A percentile compares a stretch with the other conserved stretches of the same genome.
These are phyloP conservation scores for Dendrocalamus latiflorus DNA, from an alignment of 202 grass and related monocot genomes.

Conservation along the genomic window DNA sequence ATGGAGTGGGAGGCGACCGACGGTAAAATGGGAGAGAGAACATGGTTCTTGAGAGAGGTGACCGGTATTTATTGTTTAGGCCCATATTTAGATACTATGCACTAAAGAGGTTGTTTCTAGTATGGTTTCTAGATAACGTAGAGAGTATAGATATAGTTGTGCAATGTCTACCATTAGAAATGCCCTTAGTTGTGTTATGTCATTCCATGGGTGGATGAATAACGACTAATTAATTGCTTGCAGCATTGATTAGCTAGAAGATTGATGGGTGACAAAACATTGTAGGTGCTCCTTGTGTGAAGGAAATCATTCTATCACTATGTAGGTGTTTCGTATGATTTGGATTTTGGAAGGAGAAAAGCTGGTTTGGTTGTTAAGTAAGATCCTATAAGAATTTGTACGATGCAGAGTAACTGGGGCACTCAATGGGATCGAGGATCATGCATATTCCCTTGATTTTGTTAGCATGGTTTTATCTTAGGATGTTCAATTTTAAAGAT, in stretches of 20 bases:
- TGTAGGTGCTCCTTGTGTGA: not conserved
- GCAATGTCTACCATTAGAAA: too few relatives aligned
- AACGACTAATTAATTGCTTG: not conserved
- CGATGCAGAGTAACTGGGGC: too few relatives aligned
- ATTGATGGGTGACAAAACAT: not conserved
- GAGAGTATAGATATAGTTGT: too few relatives aligned
- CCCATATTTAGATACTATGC: too few relatives aligned
- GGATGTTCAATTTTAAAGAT: not conserved
- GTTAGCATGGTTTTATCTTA: not conserved
- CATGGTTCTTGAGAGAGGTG: too few relatives aligned
- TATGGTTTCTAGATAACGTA: too few relatives aligned
- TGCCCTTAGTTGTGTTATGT: too few relatives aligned
- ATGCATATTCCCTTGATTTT: not conserved
- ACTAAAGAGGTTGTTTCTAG: too few relatives aligned
- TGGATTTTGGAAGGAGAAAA: too few relatives aligned
- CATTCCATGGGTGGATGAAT: not conserved
- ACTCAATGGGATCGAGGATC: not conserved
- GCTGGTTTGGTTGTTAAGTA: not conserved
- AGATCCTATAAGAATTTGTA: not conserved
- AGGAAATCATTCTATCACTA: not conserved
- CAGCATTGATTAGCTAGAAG: not conserved
- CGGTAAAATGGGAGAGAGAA: too few relatives aligned
- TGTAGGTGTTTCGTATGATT: not conserved
- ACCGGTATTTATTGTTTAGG: too few relatives aligned
- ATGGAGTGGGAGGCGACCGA: too few relatives aligned